Evolutionary conservation across 768 basidiomycete species (phyloP), one percentile per base, ranked within the genome.

Genomic region (Clathrus columnatus): DNA sequence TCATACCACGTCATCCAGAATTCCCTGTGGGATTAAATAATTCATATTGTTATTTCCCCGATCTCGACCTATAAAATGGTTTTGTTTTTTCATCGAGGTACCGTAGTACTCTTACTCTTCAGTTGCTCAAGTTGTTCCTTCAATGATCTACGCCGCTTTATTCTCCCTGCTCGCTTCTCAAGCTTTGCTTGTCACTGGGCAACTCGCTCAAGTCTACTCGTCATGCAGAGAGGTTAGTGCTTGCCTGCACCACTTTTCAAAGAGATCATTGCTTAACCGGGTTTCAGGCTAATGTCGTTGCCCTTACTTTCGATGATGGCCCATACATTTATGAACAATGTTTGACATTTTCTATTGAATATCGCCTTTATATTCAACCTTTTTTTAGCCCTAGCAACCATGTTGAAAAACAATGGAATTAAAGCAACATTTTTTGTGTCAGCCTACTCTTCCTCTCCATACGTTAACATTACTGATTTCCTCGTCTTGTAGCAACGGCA

Each of bases 291-390:
- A 55, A 55, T 32, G 27, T 30, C 18, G 62, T 63, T 6, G 63
- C 63, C 24, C 52, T 65, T 0, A 63, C 63, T 2, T 65, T 65
- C 48, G 64, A 65, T 56, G 64, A 65, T 43, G 64, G 63, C 17
- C 62, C 62, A 1, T 60, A 60, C 51, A 54, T 60, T 29, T 64
- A 60, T 51, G 59, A 63, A 43, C 21, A n/a, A 23, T 21, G 59
- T 60, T 2, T 16, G 55, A 42, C 51, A 20, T n/a, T 20, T 7
- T 11, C 17, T 21, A 10, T 36, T 29, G 30, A 32, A n/a, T n/a
- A n/a, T 8, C n/a, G 11, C 36, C 7, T 36, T 36, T 36, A 36
- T 5, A 36, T n/a, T 36, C n/a, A 36, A 36, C n/a, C 14, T n/a
- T 20, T 27, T 2, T 7, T 48, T 48, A 45, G 21, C 20, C 7